Evolutionary conservation across 2,329 filamentous ascomycete species (phyloP).

Genomic region (Fusarium chaquense): DNA sequence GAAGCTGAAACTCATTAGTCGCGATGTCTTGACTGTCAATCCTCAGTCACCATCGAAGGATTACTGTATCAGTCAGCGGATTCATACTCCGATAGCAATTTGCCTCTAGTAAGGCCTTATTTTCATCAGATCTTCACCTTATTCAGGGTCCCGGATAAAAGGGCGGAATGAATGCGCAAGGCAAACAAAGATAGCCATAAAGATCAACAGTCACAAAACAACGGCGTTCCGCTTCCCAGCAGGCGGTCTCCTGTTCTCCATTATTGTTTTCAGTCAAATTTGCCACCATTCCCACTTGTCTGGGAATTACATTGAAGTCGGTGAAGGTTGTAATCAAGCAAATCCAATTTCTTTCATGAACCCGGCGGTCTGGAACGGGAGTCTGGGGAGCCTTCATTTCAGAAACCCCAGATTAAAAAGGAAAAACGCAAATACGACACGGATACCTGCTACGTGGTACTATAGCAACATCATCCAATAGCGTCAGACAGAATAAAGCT

Average conservation of each 20-base stretch:
- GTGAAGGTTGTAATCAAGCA: slow-evolving; percentile 31
- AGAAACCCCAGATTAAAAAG: slow-evolving; percentile 42
- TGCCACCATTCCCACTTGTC: slow-evolving; percentile 41
- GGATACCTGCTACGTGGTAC: background rate
- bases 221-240: slow-evolving; percentile 21
- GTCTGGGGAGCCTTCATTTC: slow-evolving; percentile 22
- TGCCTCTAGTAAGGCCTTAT: slow-evolving; percentile 9
- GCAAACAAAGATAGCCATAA: slow-evolving; percentile 1
- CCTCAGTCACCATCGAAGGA: background rate
- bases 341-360: slow-evolving; percentile 20
- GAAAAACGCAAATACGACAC: slow-evolving; percentile 20
- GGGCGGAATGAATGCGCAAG: slow-evolving; percentile 10
- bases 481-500: slow-evolving; percentile 14
- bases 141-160: background rate
- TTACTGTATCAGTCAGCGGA: slow-evolving; percentile 14
- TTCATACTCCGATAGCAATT: slow-evolving; percentile 1
- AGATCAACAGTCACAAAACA: slow-evolving; percentile 27
- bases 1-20: slow-evolving; percentile 2
- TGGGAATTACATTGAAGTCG: slow-evolving; percentile 33
- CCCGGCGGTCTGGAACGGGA: slow-evolving; percentile 42
- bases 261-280: slow-evolving; percentile 23
- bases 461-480: background rate
- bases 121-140: background rate
- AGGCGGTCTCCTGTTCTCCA: slow-evolving; percentile 3
- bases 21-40: background rate